Percentiles rank a stretch among this genome's conserved stretches.
These are phyloP conservation scores for Kodamaea lidongshanica DNA, from an alignment of 805 yeast genomes.

Conservation along the genomic window DNA sequence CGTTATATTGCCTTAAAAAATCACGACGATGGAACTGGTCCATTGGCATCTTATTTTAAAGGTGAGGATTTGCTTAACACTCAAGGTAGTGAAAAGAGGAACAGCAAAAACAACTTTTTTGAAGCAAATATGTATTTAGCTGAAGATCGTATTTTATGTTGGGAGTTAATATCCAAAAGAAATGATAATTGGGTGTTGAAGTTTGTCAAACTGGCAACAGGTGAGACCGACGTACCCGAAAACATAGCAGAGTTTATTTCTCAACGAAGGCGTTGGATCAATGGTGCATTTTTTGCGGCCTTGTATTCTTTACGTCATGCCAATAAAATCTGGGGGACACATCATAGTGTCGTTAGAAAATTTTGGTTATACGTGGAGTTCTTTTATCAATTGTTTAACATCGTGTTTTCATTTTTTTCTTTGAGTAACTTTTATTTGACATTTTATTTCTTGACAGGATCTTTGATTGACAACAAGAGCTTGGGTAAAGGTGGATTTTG, in stretches of 20 bases:
- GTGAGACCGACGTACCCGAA: slow-evolving; percentile 27
- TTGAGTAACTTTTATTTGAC: slow-evolving; percentile 25
- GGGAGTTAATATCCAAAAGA: slow-evolving; percentile 24
- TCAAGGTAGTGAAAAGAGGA: slow-evolving; percentile 17
- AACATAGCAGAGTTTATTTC: slow-evolving; percentile 22
- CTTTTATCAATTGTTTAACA: slow-evolving; percentile 17
- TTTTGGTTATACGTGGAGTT: slow-evolving; percentile 22
- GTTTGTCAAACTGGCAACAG: slow-evolving; percentile 26
- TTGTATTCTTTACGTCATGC: slow-evolving; percentile 20
- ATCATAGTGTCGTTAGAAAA: slow-evolving; percentile 18
- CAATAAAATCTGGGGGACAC: slow-evolving; percentile 21
- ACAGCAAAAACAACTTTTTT: slow-evolving; percentile 66
- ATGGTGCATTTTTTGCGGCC: slow-evolving; percentile 27
- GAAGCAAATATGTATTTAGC: slow-evolving; percentile 61
- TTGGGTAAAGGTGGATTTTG: slow-evolving; percentile 76
- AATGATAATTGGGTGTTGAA: slow-evolving; percentile 25
- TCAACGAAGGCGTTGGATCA: slow-evolving; percentile 26
- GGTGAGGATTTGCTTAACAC: slow-evolving; percentile 58
- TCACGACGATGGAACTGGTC: slow-evolving; percentile 89
- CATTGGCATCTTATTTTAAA: slow-evolving; percentile 78
- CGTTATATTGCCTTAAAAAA: slow-evolving; percentile 81
- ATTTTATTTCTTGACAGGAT: slow-evolving; percentile 54
- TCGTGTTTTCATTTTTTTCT: slow-evolving; percentile 21
- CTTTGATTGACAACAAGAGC: slow-evolving; percentile 43
- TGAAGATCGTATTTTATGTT: slow-evolving; percentile 25